Conservation (phyloP, 495 filamentous ascomycete species). For the Bryoglossum gracile region DNA sequence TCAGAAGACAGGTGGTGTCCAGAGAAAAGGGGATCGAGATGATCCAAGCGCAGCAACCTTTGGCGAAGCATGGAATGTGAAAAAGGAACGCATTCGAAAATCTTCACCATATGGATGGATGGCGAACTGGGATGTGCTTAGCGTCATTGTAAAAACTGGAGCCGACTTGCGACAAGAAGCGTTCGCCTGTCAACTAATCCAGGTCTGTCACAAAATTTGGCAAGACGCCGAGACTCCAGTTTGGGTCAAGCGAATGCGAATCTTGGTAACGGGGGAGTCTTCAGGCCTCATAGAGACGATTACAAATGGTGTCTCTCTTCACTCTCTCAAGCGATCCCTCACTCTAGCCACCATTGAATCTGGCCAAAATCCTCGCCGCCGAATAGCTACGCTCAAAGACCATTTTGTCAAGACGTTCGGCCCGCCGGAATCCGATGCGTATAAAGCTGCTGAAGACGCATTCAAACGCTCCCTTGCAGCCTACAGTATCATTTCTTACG, state of each 20-base stretch:
- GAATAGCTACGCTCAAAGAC: constrained; percentile 66
- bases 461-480: constrained; percentile 65
- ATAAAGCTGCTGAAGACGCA: constrained; percentile 56
- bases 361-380: constrained; percentile 55
- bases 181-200: constrained; percentile 71
- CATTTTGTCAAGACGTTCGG: constrained; percentile 73
- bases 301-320: constrained; percentile 68
- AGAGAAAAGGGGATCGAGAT: constrained; percentile 67
- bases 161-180: constrained; percentile 71
- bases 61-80: constrained; percentile 68
- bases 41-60: constrained; percentile 76
- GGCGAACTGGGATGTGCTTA: constrained; percentile 73
- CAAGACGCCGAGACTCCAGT: constrained; percentile 61
- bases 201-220: constrained; percentile 70
- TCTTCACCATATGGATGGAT: constrained; percentile 71
- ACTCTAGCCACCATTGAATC: constrained; percentile 60
- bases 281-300: constrained; percentile 76
- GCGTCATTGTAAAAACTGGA: constrained; percentile 74
- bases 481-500: constrained; percentile 69
- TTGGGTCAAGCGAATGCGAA: constrained; percentile 75
- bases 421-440: constrained; percentile 49
- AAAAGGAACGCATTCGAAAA: constrained; percentile 68
- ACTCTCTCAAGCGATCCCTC: constrained; percentile 67
- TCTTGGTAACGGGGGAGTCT: constrained; percentile 69
- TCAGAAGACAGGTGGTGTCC: constrained; percentile 67